These are phyloP conservation scores for Plenodomus lindquistii DNA, from an alignment of 2,329 filamentous ascomycete species.

Conservation along the genomic window DNA sequence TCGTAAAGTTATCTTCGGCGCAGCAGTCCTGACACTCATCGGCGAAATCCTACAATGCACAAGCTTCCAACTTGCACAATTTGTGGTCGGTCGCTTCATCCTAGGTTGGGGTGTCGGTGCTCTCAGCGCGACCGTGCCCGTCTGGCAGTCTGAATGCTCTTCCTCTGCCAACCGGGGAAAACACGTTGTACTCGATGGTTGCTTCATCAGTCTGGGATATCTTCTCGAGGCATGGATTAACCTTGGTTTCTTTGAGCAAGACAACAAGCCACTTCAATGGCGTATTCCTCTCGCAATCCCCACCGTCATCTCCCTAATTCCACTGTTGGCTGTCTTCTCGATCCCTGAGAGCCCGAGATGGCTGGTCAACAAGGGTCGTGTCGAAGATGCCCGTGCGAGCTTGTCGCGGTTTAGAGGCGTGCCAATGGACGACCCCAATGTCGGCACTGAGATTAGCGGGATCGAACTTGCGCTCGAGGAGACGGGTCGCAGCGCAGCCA, in stretches of 20 bases:
- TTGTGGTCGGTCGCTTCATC: constrained; percentile 52
- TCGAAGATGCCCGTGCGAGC: constrained; percentile 63
- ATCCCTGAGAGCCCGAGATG: constrained; percentile 73
- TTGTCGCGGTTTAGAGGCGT: constrained; percentile 49
- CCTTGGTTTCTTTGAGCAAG: constrained; percentile 61
- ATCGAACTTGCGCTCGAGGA: constrained; percentile 54
- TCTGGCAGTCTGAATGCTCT: constrained; percentile 52
- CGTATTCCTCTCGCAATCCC: constrained; percentile 70
- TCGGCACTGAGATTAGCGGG: constrained; percentile 67
- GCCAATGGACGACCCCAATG: constrained; percentile 52
- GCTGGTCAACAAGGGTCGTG: constrained; percentile 67
- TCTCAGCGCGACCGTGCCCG: constrained; percentile 51
- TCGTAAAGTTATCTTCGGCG: constrained; percentile 50
- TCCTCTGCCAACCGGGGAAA: constrained; percentile 45
- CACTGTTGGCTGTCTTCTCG: constrained; percentile 64
- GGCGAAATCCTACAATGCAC: constrained; percentile 51
- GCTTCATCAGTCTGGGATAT: constrained; percentile 53
- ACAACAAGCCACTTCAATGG: constrained; percentile 64
- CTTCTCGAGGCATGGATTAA: constrained; percentile 55
- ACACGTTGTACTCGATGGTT: constrained; percentile 50
- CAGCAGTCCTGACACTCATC: constrained; percentile 47
- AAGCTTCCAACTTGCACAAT: constrained; percentile 52
- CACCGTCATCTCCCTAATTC: constrained; percentile 58
- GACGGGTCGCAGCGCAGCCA: constrained; percentile 63
- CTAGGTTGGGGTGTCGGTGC: constrained; percentile 51